Conservation (phyloP, 2,329 filamentous ascomycete genomes). For the Colletotrichum endophyticum region DNA sequence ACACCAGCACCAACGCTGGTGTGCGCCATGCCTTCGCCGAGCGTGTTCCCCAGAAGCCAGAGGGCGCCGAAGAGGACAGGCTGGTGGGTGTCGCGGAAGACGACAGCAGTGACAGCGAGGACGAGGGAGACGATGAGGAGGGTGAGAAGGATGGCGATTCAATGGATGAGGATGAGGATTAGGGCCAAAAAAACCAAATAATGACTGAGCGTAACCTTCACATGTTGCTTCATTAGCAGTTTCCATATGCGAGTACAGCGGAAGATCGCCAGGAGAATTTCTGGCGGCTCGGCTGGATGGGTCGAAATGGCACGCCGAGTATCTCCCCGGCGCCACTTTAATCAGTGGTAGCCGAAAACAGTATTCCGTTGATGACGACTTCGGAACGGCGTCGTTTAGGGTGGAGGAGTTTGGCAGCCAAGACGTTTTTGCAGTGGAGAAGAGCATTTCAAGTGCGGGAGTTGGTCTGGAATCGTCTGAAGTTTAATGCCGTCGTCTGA, state of each 20-base stretch:
- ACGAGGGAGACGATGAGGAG: conserved; percentile 48
- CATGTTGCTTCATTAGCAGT: background rate
- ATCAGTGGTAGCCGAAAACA: background rate
- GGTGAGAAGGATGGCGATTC: conserved; percentile 49
- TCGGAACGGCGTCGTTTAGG: background rate
- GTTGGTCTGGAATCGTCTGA: conserved; percentile 2
- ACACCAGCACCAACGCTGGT: conserved; percentile 89
- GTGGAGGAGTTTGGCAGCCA: background rate
- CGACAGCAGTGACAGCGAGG: conserved; percentile 70
- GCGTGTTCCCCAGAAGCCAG: conserved; percentile 58
- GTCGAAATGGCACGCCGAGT: background rate
- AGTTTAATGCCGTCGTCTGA: conserved; percentile 13
- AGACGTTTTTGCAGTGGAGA: background rate
- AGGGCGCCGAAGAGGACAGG: conserved; percentile 73
- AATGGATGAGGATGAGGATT: conserved; percentile 61
- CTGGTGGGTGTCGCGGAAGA: conserved; percentile 75
- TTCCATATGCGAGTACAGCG: background rate
- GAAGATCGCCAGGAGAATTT: background rate
- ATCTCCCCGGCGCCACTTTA: background rate
- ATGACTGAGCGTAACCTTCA: background rate
- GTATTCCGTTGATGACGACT: background rate
- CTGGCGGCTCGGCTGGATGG: background rate
- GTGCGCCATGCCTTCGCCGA: conserved; percentile 84
- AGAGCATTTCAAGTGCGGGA: background rate
- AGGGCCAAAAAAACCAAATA: background rate